phyloP scores from a whole-genome alignment of 1,284 basidiomycete species.

The Melanopsichium pennsylvanicum region DNA sequence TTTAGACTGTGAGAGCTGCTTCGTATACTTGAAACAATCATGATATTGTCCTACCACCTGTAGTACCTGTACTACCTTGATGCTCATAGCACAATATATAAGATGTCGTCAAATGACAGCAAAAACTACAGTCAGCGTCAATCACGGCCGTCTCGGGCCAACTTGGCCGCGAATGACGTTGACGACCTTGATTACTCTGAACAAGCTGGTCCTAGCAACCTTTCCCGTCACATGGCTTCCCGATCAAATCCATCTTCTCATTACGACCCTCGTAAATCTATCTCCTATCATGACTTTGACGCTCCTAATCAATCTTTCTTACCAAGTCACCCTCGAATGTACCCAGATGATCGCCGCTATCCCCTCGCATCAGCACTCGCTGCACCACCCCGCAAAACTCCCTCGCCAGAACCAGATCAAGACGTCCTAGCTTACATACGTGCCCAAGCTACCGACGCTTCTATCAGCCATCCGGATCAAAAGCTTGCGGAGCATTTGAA shows the following conservation, averaged over 20 bases:
- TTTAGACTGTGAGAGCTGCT: too few relatives aligned
- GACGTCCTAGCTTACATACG: slow-evolving; percentile 40
- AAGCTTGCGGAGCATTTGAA: slow-evolving; percentile 34
- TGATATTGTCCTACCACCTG: too few relatives aligned
- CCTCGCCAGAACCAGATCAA: slow-evolving; percentile 33
- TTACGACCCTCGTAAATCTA: slow-evolving; percentile 1
- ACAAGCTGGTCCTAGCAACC: slow-evolving; percentile 25
- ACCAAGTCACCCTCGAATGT: too few relatives aligned
- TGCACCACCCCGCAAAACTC: neutral
- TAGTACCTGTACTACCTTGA: too few relatives aligned
- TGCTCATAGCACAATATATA: too few relatives aligned
- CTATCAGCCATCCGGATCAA: slow-evolving; percentile 2
- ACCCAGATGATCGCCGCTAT: neutral
- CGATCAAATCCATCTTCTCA: neutral
- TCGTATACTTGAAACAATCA: too few relatives aligned
- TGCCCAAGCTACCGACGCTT: slow-evolving; percentile 9
- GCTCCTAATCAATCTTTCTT: neutral
- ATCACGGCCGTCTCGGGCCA: slow-evolving; percentile 12
- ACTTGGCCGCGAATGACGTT: slow-evolving; percentile 15
- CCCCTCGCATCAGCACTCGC: neutral
- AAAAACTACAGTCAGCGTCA: slow-evolving; percentile 1
- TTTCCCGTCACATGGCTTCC: slow-evolving; percentile 7
- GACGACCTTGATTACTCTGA: slow-evolving; percentile 35
- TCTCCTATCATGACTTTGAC: neutral
- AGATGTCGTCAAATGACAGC: slow-evolving; percentile 1